Evolutionary conservation across 257 asterid species (phyloP).

Genomic region (Gentiana straminea): DNA sequence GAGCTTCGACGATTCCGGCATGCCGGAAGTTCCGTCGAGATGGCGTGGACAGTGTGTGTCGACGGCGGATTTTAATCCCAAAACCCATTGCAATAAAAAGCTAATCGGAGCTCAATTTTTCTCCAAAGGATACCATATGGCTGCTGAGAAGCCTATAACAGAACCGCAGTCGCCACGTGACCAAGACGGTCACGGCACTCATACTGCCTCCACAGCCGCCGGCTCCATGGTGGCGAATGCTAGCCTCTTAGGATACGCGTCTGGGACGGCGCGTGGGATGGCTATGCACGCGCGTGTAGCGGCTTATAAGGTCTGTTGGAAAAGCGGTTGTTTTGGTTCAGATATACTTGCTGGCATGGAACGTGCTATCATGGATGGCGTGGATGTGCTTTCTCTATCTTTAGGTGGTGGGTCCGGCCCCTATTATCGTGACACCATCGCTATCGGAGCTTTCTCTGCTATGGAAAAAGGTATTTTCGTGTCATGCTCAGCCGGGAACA

Average conservation of each 20-base stretch:
- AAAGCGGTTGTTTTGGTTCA: slow-evolving; percentile 32
- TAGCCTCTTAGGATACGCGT: slow-evolving; percentile 38
- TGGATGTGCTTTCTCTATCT: slow-evolving; percentile 32
- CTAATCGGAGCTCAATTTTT: slow-evolving; percentile 32
- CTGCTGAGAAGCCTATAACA: slow-evolving; percentile 5
- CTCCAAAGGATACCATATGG: slow-evolving; percentile 29
- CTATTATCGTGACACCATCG: slow-evolving; percentile 35
- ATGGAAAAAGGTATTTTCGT: slow-evolving; percentile 33
- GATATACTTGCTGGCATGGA: slow-evolving; percentile 42
- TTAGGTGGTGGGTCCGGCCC: slow-evolving; percentile 46
- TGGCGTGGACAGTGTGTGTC: slow-evolving; percentile 36
- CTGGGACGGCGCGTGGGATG: slow-evolving; percentile 43
- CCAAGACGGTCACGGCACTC: slow-evolving; percentile 42
- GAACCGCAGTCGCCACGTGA: slow-evolving; percentile 32
- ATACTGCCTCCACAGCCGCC: slow-evolving; percentile 36
- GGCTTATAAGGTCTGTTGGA: slow-evolving; percentile 36
- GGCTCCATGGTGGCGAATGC: slow-evolving; percentile 31
- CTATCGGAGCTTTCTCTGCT: slow-evolving; percentile 39
- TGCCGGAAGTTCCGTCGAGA: slow-evolving; percentile 25
- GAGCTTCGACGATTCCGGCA: slow-evolving; percentile 24
- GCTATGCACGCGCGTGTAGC: slow-evolving; percentile 34
- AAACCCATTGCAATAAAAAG: slow-evolving; percentile 30
- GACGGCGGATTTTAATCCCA: slow-evolving; percentile 25
- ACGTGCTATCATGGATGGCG: slow-evolving; percentile 36
- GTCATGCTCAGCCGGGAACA: slow-evolving; percentile 40